Evolutionary conservation across 495 filamentous ascomycete species (phyloP), one percentile per base, ranked within the genome.

Genomic region (Lepidopterella palustris): DNA sequence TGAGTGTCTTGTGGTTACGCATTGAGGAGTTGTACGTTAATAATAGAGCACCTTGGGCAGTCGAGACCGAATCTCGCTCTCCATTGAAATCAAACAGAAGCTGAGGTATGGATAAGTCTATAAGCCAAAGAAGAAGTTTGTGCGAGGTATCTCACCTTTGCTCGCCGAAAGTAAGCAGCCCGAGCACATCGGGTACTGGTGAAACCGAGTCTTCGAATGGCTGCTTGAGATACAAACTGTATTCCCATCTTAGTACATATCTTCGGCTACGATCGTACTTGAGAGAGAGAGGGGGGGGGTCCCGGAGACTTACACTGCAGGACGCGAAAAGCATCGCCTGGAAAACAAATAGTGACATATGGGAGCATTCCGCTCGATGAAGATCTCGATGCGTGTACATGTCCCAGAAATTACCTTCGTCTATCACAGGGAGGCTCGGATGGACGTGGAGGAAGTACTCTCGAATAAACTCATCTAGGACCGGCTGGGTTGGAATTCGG

Each of bases 371-470:
- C 20, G 2, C 39, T 1, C 13, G 8, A 42, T 15, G 13, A 42
- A 2, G 3, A 9, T 42, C 39, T 3, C 39, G 39, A 10, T 71
- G 64, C 3, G 53, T 11, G 54, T 74, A 79, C 8, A 74, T 68
- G 26, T 70, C 66, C 79, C 79, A 81, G 42, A 81, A 78, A 40
- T 74, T 68, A 0, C 70, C 74, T 47, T 81, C 79, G 10, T 81
- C 74, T 3, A 80, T 23, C 5, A 80, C 66, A 5, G 78, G 79
- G 23, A 78, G 58, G 8, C 70, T 59, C 2, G 79, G 77, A 58
- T 81, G 78, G 13, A 80, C 70, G 18, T 75, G 71, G 53, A 74
- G 68, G 58, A 81, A 81, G 52, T 79, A 81, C 24, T 73, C 70
- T 3, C 71, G 69, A 8, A 80, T 65, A 53, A 81, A 77, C 23